These are phyloP conservation scores for Globisporangium ultimum DNA, from an alignment of 352 stramenopile genomes.

Conservation along the genomic window DNA sequence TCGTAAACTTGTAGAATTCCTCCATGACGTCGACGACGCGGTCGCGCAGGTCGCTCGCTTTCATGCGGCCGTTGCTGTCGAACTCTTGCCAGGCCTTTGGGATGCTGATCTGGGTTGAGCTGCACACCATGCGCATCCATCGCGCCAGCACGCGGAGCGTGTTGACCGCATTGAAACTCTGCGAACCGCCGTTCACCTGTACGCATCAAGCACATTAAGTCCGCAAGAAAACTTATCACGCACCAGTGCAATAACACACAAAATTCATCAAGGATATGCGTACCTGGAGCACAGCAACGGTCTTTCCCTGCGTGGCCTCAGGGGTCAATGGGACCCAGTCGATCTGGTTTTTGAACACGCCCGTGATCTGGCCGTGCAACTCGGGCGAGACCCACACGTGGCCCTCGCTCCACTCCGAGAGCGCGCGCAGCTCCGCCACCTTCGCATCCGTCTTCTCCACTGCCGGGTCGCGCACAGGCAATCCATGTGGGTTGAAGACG, in stretches of 20 bases:
- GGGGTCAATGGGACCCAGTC: slow-evolving; percentile 61
- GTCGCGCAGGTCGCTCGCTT: neutral
- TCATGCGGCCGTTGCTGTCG: neutral
- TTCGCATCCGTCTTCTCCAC: slow-evolving; percentile 48
- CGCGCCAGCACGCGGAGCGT: slow-evolving; percentile 39
- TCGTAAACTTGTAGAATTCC: slow-evolving; percentile 4
- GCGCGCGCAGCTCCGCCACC: slow-evolving; percentile 50
- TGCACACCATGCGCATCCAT: slow-evolving; percentile 74
- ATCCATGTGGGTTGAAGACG: slow-evolving; percentile 29
- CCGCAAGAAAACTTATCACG: no score
- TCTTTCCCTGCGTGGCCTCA: slow-evolving; percentile 56
- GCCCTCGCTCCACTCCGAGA: slow-evolving; percentile 63
- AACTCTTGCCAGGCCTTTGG: neutral
- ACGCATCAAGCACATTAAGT: slow-evolving; percentile 1
- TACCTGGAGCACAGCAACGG: slow-evolving; percentile 27
- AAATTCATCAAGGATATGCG: neutral
- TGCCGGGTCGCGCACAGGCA: slow-evolving; percentile 54
- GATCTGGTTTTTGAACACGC: slow-evolving; percentile 74
- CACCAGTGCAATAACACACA: no score
- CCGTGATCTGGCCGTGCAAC: slow-evolving; percentile 64
- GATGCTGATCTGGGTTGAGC: slow-evolving; percentile 42
- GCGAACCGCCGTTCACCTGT: slow-evolving; percentile 43
- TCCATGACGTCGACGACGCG: slow-evolving; percentile 3
- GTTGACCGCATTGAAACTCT: slow-evolving; percentile 74
- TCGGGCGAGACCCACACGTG: slow-evolving; percentile 62